Conservation (phyloP, 2,329 filamentous ascomycete genomes). For the Aspergillus piperis region DNA sequence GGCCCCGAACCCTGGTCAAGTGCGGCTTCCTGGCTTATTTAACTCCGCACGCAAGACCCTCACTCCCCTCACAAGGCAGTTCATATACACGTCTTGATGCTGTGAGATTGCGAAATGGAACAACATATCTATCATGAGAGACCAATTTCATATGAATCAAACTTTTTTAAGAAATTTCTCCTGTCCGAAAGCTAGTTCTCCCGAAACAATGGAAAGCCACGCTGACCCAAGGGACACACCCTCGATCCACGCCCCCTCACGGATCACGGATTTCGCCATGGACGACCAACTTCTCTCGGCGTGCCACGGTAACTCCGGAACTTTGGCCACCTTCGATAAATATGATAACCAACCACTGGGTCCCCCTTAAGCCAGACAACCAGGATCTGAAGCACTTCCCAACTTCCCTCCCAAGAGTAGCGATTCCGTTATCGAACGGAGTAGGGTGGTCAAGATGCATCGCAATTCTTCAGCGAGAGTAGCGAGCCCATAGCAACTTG, state of each 20-base stretch:
- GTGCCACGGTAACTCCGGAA: constrained; percentile 9
- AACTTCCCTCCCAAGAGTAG: neutral
- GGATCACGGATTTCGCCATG: constrained; percentile 9
- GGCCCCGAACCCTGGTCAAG: constrained; percentile 5
- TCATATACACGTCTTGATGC: neutral
- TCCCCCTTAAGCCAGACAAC: neutral
- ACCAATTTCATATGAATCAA: neutral
- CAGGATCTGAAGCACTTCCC: neutral
- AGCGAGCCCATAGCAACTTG: neutral
- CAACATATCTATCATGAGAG: too few species aligned
- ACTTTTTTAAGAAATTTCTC: neutral
- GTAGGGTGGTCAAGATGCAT: constrained; percentile 7
- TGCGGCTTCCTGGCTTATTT: neutral
- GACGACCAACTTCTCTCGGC: neutral
- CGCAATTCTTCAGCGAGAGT: neutral
- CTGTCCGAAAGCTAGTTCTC: neutral
- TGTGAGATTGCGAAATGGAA: neutral
- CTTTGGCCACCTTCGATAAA: constrained; percentile 5
- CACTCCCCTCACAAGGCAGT: neutral
- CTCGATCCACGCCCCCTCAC: constrained; percentile 6
- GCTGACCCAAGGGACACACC: constrained; percentile 6
- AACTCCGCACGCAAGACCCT: neutral
- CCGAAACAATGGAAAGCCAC: constrained; percentile 4
- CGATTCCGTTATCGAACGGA: neutral
- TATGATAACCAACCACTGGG: neutral